Evolutionary conservation across 768 basidiomycete species (phyloP), one percentile per base, ranked within the genome.

Genomic region (Omphalotus guepiniiformis): DNA sequence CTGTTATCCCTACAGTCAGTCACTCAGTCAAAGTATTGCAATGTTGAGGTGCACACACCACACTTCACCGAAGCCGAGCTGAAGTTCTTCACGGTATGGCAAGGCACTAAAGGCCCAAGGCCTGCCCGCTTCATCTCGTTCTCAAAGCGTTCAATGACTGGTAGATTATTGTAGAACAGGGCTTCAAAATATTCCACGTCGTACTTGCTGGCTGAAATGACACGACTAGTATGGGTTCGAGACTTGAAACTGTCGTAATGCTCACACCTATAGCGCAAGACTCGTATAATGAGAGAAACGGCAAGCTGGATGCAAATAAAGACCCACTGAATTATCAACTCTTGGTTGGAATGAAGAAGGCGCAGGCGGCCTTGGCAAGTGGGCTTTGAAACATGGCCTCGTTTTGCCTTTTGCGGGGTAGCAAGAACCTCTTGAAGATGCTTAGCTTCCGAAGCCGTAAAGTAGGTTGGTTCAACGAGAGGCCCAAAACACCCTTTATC

Each of bases 121-220:
- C 49, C 50, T 8, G 37, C 9, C 9, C 12, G 35, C 2, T 19
- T 6, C 11, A 50, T 54, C 3, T 21, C 13, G 0, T 16, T 18
- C 21, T 52, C 55, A 48, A 51, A 43, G 6, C 38, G 13, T 6
- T 45, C 34, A 23, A 54, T 26, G 19, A 52, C 55, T 9, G 51
- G 47, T 19, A 3, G 11, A 28, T 56, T 47, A 1, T 41, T 39
- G 4, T 29, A 19, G 13, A 53, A 47, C 3, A 50, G 4, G 4
- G 54, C 54, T 15, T 53, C 53, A 30, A 55, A 26, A 38, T 55
- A 55, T 1, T 48, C 50, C 12, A 46, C 4, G 22, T 53, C 50
- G 37, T 49, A 42, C 18, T n/a, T 7, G 37, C 18, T 19, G 6
- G 8, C 37, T n/a, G 21, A 8, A 9, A 6, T 19, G 18, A 38